Base-by-base conservation (phyloP, 2,329 filamentous ascomycete species). In the Chaetomium strumarium region DNA sequence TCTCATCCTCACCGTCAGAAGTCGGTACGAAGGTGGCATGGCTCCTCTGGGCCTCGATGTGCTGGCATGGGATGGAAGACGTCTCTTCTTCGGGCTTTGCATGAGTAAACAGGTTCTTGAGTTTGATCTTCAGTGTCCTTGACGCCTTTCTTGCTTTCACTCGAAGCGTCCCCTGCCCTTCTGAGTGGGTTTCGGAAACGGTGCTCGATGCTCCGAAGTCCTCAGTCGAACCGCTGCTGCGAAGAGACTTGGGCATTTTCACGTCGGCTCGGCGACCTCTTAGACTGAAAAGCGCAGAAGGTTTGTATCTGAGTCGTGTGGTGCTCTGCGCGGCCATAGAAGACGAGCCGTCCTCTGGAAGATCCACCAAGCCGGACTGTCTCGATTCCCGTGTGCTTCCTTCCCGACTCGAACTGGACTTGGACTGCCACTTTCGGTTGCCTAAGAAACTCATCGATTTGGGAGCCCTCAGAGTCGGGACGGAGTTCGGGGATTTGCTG, bases 141-240 rank as follows among this genome's bases (percentile, higher is more conserved):
- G 85, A 88, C 13, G 83, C 79, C 31, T 81, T 83, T 20, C 85
- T 75, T 11, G 80, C 78, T 46, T 77, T 82, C 30, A 70, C 68
- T 42, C 72, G 75, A 29, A 84, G 59, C 4, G 67, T 67, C 5
- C 64, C 64, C 17, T 70, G 63, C 36, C 67, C 70, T 2, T 55
- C 38, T 5, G 52, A 8, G 30, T 58, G 55, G 9, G 55, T 34
- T 39, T 52, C 57, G 16, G 51, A 46, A 14, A 52, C 30, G 13
- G 55, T 37, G 19, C 31, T 41, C n/a, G 47, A 16, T 12, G 30
- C 8, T 11, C 49, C 52, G 2, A 51, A 9, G n/a, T 53, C 53
- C 12, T 56, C 52, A 6, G 54, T 63, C 57, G 62, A 74, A 60
- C 70, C 75, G 62, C 69, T 73, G 53, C 69, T 74, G 40, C 74